A percentile compares a stretch with the other conserved stretches of the same genome.
phyloP scores from a whole-genome alignment of 768 basidiomycete species.

The Pilatotrama ljubarskyi region DNA sequence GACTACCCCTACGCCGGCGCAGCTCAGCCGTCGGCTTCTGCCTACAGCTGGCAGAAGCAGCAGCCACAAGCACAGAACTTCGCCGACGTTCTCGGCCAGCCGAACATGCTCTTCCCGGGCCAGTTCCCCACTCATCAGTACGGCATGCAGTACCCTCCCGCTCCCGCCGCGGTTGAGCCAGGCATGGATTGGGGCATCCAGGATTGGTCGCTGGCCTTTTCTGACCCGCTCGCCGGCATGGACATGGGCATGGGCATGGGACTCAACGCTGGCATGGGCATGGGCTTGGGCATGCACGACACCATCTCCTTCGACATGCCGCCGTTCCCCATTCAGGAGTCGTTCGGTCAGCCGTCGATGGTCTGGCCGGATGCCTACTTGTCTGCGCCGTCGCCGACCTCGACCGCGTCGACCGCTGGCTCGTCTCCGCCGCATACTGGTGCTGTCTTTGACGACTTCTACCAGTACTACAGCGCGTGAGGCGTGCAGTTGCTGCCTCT shows the following conservation, averaged over 20 bases:
- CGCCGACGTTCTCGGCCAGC: not conserved
- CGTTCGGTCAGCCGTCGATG: not conserved
- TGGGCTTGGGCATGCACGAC: not conserved
- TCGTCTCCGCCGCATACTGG: not conserved
- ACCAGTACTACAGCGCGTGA: not conserved
- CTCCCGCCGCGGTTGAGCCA: not conserved
- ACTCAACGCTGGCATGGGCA: not conserved
- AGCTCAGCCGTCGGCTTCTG: not conserved
- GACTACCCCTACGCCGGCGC: not conserved
- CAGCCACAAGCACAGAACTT: constrained; percentile 3
- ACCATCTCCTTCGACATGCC: not conserved
- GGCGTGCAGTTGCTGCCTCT: not conserved
- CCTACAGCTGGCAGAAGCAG: not conserved
- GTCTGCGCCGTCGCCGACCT: not conserved
- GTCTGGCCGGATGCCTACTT: not conserved
- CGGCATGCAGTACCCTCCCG: not conserved
- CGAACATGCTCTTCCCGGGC: constrained; percentile 1
- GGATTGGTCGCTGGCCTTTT: not conserved
- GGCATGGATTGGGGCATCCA: not conserved
- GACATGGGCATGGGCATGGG: not conserved
- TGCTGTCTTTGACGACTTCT: not conserved
- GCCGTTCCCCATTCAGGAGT: not conserved
- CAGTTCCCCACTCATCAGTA: not conserved
- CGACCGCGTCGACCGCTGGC: not conserved
- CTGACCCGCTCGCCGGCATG: not conserved